Evolutionary conservation across 805 yeast genomes (phyloP).

Genomic region (Helenozyma baotianmanensis): DNA sequence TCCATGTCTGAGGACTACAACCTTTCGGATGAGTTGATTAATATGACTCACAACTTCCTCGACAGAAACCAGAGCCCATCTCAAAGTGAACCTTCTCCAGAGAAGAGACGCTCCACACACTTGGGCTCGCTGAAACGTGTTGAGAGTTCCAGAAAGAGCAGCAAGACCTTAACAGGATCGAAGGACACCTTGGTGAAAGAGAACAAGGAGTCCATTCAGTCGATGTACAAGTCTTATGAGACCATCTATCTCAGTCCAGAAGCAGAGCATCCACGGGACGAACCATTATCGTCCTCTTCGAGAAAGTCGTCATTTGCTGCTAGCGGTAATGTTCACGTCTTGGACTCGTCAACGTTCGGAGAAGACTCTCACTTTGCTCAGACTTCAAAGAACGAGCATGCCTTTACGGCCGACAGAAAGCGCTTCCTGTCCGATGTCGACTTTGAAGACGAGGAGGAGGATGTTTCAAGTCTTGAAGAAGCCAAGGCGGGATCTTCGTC

Average conservation of each 20-base stretch:
- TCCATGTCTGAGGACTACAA: conserved; percentile 17
- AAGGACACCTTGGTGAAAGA: conserved; percentile 23
- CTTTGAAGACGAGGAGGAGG: conserved; percentile 7
- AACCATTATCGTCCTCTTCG: conserved; percentile 1
- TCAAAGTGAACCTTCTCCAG: too few relatives aligned
- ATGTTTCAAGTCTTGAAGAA: conserved; percentile 2
- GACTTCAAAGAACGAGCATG: conserved; percentile 3
- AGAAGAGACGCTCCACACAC: neutral
- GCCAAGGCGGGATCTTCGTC: conserved; percentile 3
- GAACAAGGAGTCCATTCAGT: conserved; percentile 16
- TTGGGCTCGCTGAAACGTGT: too few relatives aligned
- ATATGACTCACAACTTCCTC: conserved; percentile 4
- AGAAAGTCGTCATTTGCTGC: conserved; percentile 8
- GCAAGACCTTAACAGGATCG: conserved; percentile 10
- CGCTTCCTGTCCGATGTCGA: conserved; percentile 2
- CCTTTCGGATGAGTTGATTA: conserved; percentile 6
- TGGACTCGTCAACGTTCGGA: conserved; percentile 20
- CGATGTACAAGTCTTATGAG: conserved; percentile 25
- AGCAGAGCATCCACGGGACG: conserved; percentile 1
- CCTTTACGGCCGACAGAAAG: conserved; percentile 1
- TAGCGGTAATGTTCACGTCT: conserved; percentile 14
- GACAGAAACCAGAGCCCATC: too few relatives aligned
- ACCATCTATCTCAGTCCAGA: conserved; percentile 8
- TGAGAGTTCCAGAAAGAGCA: too few relatives aligned
- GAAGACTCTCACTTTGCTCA: conserved; percentile 11